phyloP scores from a whole-genome alignment of 1,284 basidiomycete genomes.

The Microbotryum violaceum region DNA sequence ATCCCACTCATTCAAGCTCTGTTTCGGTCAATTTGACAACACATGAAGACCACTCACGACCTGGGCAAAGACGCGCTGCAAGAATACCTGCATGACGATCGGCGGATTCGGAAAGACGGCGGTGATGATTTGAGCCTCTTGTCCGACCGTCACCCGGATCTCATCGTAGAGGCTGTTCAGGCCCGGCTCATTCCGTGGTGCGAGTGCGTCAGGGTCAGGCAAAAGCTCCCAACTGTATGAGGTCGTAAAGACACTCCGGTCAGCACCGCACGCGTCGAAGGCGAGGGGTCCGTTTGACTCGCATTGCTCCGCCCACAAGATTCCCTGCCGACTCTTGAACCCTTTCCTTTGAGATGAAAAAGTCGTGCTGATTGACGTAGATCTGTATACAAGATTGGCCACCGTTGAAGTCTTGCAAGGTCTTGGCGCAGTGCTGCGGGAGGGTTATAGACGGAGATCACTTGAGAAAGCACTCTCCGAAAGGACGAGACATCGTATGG shows the following conservation, averaged over 20 bases:
- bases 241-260: constrained; percentile 1
- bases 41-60: constrained; percentile 55
- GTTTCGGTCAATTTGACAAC: not conserved
- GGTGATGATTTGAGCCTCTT: constrained; percentile 96
- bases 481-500: not conserved
- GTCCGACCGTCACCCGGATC: constrained; percentile 82
- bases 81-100: constrained; percentile 97
- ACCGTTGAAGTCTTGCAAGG: constrained; percentile 94
- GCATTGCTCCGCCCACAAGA: constrained; percentile 31
- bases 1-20: constrained; percentile 1
- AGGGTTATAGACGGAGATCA: constrained; percentile 1
- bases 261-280: constrained; percentile 3
- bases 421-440: constrained; percentile 86
- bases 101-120: constrained; percentile 96
- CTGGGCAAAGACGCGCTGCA: constrained; percentile 96
- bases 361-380: constrained; percentile 99
- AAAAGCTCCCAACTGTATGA: constrained; percentile 67
- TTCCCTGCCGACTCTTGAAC: constrained; percentile 42
- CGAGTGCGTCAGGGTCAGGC: constrained; percentile 66
- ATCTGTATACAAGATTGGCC: constrained; percentile 94
- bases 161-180: constrained; percentile 74
- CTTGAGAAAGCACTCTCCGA: not conserved
- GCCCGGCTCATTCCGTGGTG: constrained; percentile 74
- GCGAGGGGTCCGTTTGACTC: not conserved
- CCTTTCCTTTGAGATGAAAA: constrained; percentile 83